A percentile compares a stretch with the other conserved stretches of the same genome.
These are phyloP conservation scores for Tanacetum coccineum DNA, from an alignment of 129 eudicot genomes.

Conservation along the genomic window DNA sequence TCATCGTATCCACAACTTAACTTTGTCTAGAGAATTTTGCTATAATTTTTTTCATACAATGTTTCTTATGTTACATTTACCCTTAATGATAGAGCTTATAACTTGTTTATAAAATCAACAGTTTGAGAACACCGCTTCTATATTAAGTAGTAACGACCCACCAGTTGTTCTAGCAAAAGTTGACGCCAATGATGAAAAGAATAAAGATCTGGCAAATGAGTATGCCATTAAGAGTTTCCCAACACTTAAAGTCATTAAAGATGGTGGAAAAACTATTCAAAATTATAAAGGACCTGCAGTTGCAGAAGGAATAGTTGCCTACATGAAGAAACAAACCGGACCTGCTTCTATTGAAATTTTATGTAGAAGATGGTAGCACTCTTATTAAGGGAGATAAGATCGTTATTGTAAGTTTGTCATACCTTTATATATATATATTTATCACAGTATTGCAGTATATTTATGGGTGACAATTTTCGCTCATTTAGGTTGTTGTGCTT, in stretches of 20 bases:
- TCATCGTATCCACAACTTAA: not conserved
- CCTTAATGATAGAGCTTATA: slow-evolving; percentile 11
- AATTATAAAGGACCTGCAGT: too few species aligned
- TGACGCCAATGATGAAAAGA: slow-evolving; percentile 72
- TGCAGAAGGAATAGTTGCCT: too few species aligned
- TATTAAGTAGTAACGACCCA: slow-evolving; percentile 53
- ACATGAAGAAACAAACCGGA: slow-evolving; percentile 75
- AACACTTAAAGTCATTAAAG: too few species aligned
- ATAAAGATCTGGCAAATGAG: slow-evolving; percentile 56
- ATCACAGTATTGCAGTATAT: too few species aligned
- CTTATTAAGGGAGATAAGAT: slow-evolving; percentile 51
- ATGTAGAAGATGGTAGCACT: slow-evolving; percentile 49
- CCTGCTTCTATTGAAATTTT: slow-evolving; percentile 70
- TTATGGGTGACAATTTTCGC: too few species aligned
- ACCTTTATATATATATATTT: too few species aligned
- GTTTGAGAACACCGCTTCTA: slow-evolving; percentile 79
- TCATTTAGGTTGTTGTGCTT: too few species aligned
- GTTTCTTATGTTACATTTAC: not conserved
- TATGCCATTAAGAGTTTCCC: slow-evolving; percentile 69
- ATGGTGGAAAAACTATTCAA: too few species aligned
- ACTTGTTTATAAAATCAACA: slow-evolving; percentile 22
- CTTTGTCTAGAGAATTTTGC: too few species aligned
- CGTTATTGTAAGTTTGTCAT: slow-evolving; percentile 57
- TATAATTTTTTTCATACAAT: not conserved
- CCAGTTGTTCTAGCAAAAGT: slow-evolving; percentile 69